Percentiles rank a stretch among this genome's conserved stretches.
Conservation (phyloP, 2,329 filamentous ascomycete species). For the Clonostachys sp. region DNA sequence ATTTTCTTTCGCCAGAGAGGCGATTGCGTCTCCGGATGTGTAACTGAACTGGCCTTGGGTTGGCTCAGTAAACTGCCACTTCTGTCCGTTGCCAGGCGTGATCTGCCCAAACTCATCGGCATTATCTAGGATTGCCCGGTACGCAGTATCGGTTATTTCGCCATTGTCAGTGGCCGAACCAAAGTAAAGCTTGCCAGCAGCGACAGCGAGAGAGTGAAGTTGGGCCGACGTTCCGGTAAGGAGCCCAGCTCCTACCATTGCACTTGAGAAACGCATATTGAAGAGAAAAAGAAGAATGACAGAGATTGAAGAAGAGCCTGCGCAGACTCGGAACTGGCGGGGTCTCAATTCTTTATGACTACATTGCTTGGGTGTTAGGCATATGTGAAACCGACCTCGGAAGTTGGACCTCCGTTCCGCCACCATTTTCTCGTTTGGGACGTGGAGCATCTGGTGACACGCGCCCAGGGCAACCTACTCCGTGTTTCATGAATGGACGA, state of each 20-base stretch:
- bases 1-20: constrained; percentile 40
- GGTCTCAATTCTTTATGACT: too few species aligned
- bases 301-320: too few species aligned
- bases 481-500: too few species aligned
- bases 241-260: background rate
- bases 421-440: too few species aligned
- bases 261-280: too few species aligned
- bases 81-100: constrained; percentile 59
- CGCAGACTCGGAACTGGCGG: too few species aligned
- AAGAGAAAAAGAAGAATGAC: too few species aligned
- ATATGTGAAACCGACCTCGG: too few species aligned
- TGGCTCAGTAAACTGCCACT: constrained; percentile 61
- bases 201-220: constrained; percentile 48
- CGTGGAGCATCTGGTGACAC: too few species aligned
- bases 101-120: constrained; percentile 58
- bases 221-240: constrained; percentile 10
- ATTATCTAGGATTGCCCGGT: constrained; percentile 50
- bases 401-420: too few species aligned
- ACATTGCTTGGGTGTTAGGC: too few species aligned
- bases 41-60: constrained; percentile 52
- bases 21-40: constrained; percentile 48
- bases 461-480: too few species aligned
- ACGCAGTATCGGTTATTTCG: constrained; percentile 47
- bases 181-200: constrained; percentile 56
- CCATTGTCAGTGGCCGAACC: constrained; percentile 60